A percentile compares a stretch with the other conserved stretches of the same genome.
These are phyloP conservation scores for Candida oleophila DNA, from an alignment of 805 yeast species.

Conservation along the genomic window DNA sequence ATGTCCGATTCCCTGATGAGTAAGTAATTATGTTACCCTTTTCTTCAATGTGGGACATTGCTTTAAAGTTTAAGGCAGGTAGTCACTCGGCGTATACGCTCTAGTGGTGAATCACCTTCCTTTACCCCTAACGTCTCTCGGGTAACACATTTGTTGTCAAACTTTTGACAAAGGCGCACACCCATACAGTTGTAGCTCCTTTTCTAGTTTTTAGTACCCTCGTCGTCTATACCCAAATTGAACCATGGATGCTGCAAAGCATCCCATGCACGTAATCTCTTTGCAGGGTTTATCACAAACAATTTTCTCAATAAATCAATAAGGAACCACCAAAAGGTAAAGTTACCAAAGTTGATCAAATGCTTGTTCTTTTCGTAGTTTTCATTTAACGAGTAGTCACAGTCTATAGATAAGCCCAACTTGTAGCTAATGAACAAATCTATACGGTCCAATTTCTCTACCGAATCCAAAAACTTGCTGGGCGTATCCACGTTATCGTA, in stretches of 20 bases:
- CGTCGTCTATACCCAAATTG: slow-evolving; percentile 46
- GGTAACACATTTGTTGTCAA: no score
- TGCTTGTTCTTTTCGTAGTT: slow-evolving; percentile 38
- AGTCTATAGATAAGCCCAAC: slow-evolving; percentile 39
- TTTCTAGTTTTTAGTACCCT: slow-evolving; percentile 28
- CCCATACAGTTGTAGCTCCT: no score
- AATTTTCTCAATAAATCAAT: slow-evolving; percentile 39
- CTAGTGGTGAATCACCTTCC: no score
- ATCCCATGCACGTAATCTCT: slow-evolving; percentile 39
- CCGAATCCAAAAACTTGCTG: slow-evolving; percentile 36
- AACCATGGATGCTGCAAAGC: slow-evolving; percentile 50
- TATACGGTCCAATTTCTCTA: slow-evolving; percentile 39
- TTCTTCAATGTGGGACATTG: no score
- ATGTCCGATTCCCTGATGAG: no score
- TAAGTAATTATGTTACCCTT: no score
- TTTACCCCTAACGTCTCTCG: no score
- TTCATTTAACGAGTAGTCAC: slow-evolving; percentile 36
- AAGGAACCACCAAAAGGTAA: slow-evolving; percentile 82
- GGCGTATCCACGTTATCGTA: slow-evolving; percentile 27
- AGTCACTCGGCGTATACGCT: no score
- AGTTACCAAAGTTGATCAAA: slow-evolving; percentile 55
- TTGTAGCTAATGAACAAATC: slow-evolving; percentile 44
- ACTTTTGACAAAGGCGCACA: no score
- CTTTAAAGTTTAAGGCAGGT: no score
- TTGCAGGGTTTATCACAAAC: slow-evolving; percentile 38